phyloP scores from a whole-genome alignment of 805 yeast species.

The Ogataea polymorpha region DNA sequence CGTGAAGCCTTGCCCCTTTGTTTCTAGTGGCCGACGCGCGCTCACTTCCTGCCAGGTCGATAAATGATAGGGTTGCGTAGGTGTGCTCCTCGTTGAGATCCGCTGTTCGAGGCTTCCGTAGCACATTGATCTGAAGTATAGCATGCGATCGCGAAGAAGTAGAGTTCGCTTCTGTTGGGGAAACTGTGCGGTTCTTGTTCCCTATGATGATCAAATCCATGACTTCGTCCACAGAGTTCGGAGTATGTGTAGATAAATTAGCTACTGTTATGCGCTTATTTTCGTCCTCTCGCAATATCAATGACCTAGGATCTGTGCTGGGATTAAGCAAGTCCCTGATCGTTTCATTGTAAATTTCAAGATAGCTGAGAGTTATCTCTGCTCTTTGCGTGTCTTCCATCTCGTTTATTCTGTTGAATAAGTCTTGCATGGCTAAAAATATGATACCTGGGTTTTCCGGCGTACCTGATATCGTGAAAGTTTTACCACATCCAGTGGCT shows the following conservation, averaged over 20 bases:
- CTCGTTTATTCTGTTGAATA: constrained; percentile 60
- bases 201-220: constrained; percentile 76
- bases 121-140: constrained; percentile 75
- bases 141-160: constrained; percentile 94
- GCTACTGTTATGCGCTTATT: constrained; percentile 65
- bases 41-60: constrained; percentile 94
- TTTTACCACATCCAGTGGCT: constrained; percentile 98
- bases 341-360: constrained; percentile 90
- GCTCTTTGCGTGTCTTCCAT: constrained; percentile 51
- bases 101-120: constrained; percentile 55
- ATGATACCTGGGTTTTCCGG: constrained; percentile 75
- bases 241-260: constrained; percentile 62
- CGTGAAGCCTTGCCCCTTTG: constrained; percentile 74
- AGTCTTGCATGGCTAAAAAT: constrained; percentile 71
- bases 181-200: constrained; percentile 71
- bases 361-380: constrained; percentile 65
- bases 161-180: constrained; percentile 88
- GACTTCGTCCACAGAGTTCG: constrained; percentile 63
- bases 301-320: constrained; percentile 30
- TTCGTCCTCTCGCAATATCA: constrained; percentile 70
- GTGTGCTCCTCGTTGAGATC: constrained; percentile 66
- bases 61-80: constrained; percentile 78
- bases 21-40: constrained; percentile 88
- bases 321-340: constrained; percentile 77
- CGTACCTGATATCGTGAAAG: constrained; percentile 83